phyloP scores from a whole-genome alignment of 768 basidiomycete species.

The Filobasidium floriforme region DNA sequence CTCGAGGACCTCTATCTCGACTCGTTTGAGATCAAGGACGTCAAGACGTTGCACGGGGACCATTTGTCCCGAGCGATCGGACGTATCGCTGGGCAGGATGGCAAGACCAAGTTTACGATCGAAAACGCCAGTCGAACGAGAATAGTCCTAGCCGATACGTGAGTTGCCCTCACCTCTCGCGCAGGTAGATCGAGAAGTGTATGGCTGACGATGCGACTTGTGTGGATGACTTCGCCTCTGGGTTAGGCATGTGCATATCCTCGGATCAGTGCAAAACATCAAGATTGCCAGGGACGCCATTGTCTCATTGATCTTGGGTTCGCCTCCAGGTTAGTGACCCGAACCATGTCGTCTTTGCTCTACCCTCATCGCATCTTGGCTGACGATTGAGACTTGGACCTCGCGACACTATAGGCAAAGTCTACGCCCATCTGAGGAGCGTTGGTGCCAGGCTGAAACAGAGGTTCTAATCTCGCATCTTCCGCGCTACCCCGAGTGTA shows the following conservation, averaged over 20 bases:
- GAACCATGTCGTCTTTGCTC: background rate
- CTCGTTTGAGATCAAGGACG: conserved; percentile 98
- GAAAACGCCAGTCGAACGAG: conserved; percentile 94
- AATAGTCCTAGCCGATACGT: conserved; percentile 98
- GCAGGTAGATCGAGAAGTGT: background rate
- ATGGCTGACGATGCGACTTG: background rate
- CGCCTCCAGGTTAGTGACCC: conserved; percentile 75
- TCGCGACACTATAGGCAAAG: conserved; percentile 40
- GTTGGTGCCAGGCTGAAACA: conserved; percentile 91
- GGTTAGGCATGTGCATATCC: conserved; percentile 90
- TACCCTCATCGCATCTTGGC: background rate
- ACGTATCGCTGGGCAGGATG: conserved; percentile 96
- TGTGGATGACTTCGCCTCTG: background rate
- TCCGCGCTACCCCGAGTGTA: background rate
- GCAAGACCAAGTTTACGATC: conserved; percentile 97
- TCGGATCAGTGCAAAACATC: conserved; percentile 98
- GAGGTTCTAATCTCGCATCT: conserved; percentile 53
- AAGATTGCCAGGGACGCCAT: conserved; percentile 94
- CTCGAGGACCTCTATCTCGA: conserved; percentile 96
- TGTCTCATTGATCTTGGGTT: conserved; percentile 87
- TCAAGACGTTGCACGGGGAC: conserved; percentile 94
- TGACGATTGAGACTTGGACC: conserved; percentile 12
- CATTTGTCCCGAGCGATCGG: conserved; percentile 97
- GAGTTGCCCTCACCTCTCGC: conserved; percentile 43
- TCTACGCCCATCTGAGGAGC: conserved; percentile 74